phyloP scores from a whole-genome alignment of 1,284 basidiomycete genomes.

The Mycosarcoma maydis region DNA sequence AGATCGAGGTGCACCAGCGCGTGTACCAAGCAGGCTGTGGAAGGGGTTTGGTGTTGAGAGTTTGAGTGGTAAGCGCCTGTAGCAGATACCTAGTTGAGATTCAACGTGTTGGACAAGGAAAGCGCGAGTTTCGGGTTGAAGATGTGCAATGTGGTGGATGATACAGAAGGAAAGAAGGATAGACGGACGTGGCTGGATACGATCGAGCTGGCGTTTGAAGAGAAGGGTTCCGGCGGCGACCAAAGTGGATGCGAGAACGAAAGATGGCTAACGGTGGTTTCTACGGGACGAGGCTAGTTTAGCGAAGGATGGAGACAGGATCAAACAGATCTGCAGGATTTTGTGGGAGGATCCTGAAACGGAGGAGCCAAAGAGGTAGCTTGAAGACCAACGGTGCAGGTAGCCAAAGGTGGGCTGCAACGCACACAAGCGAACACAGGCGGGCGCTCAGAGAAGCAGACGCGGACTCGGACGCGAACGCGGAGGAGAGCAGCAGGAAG shows the following conservation, averaged over 20 bases:
- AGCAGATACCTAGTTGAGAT: too few relatives aligned
- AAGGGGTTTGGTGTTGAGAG: too few relatives aligned
- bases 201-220: background rate
- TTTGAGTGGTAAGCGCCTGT: too few relatives aligned
- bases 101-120: too few relatives aligned
- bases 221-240: slow-evolving; percentile 12
- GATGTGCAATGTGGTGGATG: too few relatives aligned
- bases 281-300: slow-evolving; percentile 5
- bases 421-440: background rate
- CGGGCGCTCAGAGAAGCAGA: background rate
- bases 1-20: background rate
- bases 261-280: slow-evolving; percentile 5
- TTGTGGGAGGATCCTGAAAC: background rate
- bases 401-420: slow-evolving; percentile 6
- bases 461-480: background rate
- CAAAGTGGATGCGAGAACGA: background rate
- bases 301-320: background rate
- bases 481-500: background rate
- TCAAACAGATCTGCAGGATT: background rate
- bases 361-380: background rate
- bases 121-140: too few relatives aligned
- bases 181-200: too few relatives aligned
- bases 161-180: too few relatives aligned
- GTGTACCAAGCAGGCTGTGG: background rate
- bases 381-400: slow-evolving; percentile 9